Conservation (phyloP, 352 stramenopile genomes). For the Peronospora belbahrii region DNA sequence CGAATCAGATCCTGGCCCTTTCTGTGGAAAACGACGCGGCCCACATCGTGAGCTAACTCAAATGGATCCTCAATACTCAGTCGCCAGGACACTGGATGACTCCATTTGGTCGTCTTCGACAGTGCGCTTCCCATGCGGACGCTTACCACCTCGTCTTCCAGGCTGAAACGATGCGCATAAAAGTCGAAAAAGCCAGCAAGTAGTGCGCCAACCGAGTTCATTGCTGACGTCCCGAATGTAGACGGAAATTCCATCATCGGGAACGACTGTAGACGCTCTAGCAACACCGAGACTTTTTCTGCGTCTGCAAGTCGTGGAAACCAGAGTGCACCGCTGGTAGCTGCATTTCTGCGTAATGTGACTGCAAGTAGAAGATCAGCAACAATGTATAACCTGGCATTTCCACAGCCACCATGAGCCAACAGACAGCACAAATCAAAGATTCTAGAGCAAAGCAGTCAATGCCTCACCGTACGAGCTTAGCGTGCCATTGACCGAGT, state of each 20-base stretch:
- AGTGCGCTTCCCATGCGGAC: slow-evolving; percentile 69
- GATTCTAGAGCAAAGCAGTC: not conserved
- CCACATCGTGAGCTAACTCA: slow-evolving; percentile 73
- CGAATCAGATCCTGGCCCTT: slow-evolving; percentile 56
- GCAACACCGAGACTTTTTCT: slow-evolving; percentile 86
- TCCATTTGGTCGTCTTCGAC: slow-evolving; percentile 69
- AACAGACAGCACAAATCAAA: slow-evolving; percentile 1
- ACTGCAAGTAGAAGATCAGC: slow-evolving; percentile 95
- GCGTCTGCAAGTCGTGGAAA: slow-evolving; percentile 65
- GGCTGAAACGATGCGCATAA: slow-evolving; percentile 93
- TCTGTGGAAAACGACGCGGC: slow-evolving; percentile 65
- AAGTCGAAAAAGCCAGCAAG: slow-evolving; percentile 96
- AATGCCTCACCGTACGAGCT: slow-evolving; percentile 89
- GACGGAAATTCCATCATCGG: slow-evolving; percentile 33
- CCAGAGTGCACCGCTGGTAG: slow-evolving; percentile 37
- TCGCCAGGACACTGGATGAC: slow-evolving; percentile 53
- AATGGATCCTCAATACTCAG: slow-evolving; percentile 86
- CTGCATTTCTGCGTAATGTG: slow-evolving; percentile 39
- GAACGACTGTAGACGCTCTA: slow-evolving; percentile 66
- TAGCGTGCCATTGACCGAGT: slow-evolving; percentile 93
- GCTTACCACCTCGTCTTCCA: slow-evolving; percentile 90
- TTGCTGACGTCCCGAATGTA: slow-evolving; percentile 54
- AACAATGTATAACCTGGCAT: slow-evolving; percentile 90
- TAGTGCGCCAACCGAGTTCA: slow-evolving; percentile 86
- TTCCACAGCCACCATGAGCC: slow-evolving; percentile 1